These are phyloP conservation scores for Phytophthora rubi DNA, from an alignment of 352 stramenopile genomes.

Conservation along the genomic window DNA sequence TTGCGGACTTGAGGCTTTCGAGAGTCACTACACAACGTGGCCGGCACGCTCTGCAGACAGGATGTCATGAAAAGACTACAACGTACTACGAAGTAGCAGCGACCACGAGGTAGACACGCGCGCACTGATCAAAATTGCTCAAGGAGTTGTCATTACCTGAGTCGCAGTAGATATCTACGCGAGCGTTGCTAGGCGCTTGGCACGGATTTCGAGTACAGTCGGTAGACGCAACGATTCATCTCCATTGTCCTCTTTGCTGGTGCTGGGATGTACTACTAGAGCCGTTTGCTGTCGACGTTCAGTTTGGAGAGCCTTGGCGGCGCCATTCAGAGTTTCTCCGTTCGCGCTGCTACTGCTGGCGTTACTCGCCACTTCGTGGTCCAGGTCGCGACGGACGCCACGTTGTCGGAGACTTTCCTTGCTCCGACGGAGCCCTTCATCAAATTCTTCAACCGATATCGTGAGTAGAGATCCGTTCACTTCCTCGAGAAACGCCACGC, in stretches of 20 bases:
- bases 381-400: constrained; percentile 22
- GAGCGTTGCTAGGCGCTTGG: constrained; percentile 35
- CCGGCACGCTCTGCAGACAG: constrained; percentile 11
- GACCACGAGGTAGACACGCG: constrained; percentile 16
- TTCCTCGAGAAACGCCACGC: constrained; percentile 80
- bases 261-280: background rate
- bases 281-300: constrained; percentile 16
- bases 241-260: constrained; percentile 9
- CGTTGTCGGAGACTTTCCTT: constrained; percentile 31
- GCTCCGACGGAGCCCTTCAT: constrained; percentile 53
- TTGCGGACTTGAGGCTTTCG: background rate
- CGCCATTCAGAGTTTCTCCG: constrained; percentile 3
- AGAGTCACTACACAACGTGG: constrained; percentile 3
- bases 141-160: background rate
- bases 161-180: background rate
- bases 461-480: constrained; percentile 74
- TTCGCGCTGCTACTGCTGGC: constrained; percentile 14
- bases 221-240: constrained; percentile 27
- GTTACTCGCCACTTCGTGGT: constrained; percentile 31
- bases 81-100: background rate
- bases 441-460: constrained; percentile 79
- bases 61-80: constrained; percentile 5
- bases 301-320: constrained; percentile 11
- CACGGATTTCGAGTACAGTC: constrained; percentile 51
- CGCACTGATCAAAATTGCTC: constrained; percentile 2